These are phyloP conservation scores for Corylus avellana DNA, from an alignment of 306 rosid species.

Conservation along the genomic window DNA sequence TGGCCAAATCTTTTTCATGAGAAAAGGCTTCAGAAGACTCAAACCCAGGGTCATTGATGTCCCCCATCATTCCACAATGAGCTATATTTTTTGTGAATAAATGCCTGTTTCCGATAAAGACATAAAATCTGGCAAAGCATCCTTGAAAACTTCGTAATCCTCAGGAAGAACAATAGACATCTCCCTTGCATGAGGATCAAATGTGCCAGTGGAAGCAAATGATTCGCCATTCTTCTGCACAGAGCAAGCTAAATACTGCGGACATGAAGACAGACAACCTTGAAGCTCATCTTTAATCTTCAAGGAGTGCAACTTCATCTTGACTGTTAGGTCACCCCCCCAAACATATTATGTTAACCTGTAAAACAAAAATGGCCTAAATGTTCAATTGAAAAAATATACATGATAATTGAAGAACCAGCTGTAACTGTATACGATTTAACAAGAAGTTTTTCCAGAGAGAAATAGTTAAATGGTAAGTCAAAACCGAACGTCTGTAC, in stretches of 20 bases:
- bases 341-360: constrained; percentile 69
- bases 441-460: background rate
- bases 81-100: constrained; percentile 43
- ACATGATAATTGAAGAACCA: background rate
- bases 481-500: background rate
- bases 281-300: constrained; percentile 92
- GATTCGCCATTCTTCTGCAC: constrained; percentile 57
- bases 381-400: background rate
- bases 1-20: constrained; percentile 55
- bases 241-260: constrained; percentile 81
- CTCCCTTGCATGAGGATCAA: constrained; percentile 53
- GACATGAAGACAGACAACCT: constrained; percentile 58
- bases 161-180: constrained; percentile 43
- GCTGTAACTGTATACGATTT: background rate
- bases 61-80: constrained; percentile 38
- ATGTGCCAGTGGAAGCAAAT: constrained; percentile 37
- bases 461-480: background rate
- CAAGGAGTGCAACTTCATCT: constrained; percentile 82
- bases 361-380: constrained; percentile 28
- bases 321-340: constrained; percentile 65
- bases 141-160: constrained; percentile 75
- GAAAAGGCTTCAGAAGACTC: constrained; percentile 54
- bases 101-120: constrained; percentile 58
- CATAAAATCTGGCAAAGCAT: constrained; percentile 88
- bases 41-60: constrained; percentile 31